Evolutionary conservation across 106 monocot species (phyloP), one percentile per base, ranked within the genome.

Genomic region (Alisma plantagoaquatica): DNA sequence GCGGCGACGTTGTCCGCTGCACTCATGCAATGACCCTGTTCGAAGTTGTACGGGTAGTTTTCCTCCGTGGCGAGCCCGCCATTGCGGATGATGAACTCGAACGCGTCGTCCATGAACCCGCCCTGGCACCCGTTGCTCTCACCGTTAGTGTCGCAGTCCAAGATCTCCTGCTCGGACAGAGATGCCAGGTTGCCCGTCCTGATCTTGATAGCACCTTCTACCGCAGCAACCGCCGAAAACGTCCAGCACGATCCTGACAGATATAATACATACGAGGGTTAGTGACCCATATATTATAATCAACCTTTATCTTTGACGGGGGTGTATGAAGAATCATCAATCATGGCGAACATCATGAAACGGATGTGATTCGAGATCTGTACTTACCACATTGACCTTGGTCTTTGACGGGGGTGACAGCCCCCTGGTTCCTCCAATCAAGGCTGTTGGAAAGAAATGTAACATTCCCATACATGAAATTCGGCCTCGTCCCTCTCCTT

Each of bases 361-460:
- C 19, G 0, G 10, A 48, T n/a, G n/a, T n/a, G n/a, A n/a, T n/a
- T n/a, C n/a, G n/a, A n/a, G n/a, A 30, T n/a, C 8, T 35, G 23
- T 4, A 15, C 16, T 54, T 25, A 57, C 56, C 56, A 22, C 56
- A 57, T 15, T 57, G 14, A 3, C 35, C 56, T 16, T 57, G 56
- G 21, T 57, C 31, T 15, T 57, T 57, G 1, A 57, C 38, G 3
- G 22, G 12, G 2, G 56, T 41, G n/a, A 57, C 56, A 23, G 56
- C 56, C 3, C 56, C 56, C 18, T 23, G 7, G 23, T 35, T 11
- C 22, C 56, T 57, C 56, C 56, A 57, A 23, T 57, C 56, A 2
- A 33, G 14, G 14, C 18, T 19, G 10, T 1, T 9, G 9, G 56
- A 23, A 1, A 57, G 15, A 4, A 2, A 19, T 8, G 11, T 18